Percentiles rank a stretch among this genome's conserved stretches.
phyloP scores from a whole-genome alignment of 805 yeast species.

The Ogataea kodamae region DNA sequence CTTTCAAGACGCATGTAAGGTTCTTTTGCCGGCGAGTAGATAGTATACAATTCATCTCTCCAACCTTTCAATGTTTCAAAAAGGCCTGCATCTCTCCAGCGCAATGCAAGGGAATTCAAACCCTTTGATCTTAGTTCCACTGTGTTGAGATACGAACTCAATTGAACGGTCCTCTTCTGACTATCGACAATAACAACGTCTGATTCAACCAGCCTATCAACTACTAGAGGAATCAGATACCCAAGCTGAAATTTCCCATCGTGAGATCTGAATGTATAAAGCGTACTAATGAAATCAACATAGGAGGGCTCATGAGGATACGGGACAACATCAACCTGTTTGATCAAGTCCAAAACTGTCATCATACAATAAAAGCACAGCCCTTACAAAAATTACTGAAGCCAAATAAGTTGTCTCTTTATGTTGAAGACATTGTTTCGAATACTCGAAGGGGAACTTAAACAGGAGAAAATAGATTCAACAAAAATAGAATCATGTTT shows the following conservation, averaged over 20 bases:
- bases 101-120: conserved; percentile 41
- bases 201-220: conserved; percentile 24
- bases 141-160: conserved; percentile 32
- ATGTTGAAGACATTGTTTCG: conserved; percentile 4
- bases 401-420: conserved; percentile 1
- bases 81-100: conserved; percentile 35
- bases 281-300: conserved; percentile 16
- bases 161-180: conserved; percentile 25
- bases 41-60: conserved; percentile 80
- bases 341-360: conserved; percentile 27
- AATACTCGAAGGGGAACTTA: conserved; percentile 5
- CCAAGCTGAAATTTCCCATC: conserved; percentile 36
- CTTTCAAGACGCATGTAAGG: conserved; percentile 77
- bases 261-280: conserved; percentile 37
- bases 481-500: background rate
- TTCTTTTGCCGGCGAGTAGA: conserved; percentile 50
- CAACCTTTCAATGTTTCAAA: conserved; percentile 58
- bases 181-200: conserved; percentile 29
- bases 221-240: conserved; percentile 36
- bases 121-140: conserved; percentile 39
- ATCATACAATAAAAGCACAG: conserved; percentile 8
- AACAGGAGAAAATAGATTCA: background rate
- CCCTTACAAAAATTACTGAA: conserved; percentile 1
- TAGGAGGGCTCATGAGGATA: conserved; percentile 25
- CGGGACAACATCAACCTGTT: conserved; percentile 32